Conservation (phyloP, 2,329 filamentous ascomycete genomes). For the Aspergillus japonicus region DNA sequence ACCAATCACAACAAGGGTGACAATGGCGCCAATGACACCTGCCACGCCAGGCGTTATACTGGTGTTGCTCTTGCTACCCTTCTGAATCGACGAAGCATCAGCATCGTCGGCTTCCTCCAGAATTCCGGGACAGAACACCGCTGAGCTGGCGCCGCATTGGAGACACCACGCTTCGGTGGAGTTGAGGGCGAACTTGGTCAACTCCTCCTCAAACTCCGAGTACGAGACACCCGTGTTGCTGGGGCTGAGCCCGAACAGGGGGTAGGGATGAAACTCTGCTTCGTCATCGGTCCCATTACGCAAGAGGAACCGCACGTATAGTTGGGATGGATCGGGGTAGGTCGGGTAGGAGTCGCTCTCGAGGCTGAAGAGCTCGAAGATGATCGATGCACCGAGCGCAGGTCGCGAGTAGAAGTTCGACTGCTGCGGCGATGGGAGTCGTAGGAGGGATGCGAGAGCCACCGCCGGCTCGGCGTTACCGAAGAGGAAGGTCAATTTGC, state of each 20-base stretch:
- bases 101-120: constrained; percentile 19
- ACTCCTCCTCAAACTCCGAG: constrained; percentile 49
- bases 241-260: constrained; percentile 52
- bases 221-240: constrained; percentile 50
- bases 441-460: constrained; percentile 50
- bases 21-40: constrained; percentile 57
- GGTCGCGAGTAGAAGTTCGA: constrained; percentile 52
- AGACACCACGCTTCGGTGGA: constrained; percentile 55
- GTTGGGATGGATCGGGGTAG: constrained; percentile 45
- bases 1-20: constrained; percentile 49
- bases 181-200: constrained; percentile 45
- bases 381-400: constrained; percentile 48
- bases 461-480: constrained; percentile 52
- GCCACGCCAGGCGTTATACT: constrained; percentile 47
- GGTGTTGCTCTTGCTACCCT: constrained; percentile 13
- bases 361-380: constrained; percentile 54
- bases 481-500: constrained; percentile 51
- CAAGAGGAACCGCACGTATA: constrained; percentile 58
- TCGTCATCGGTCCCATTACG: constrained; percentile 54
- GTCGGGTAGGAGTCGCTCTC: constrained; percentile 29
- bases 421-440: constrained; percentile 39
- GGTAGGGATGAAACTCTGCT: constrained; percentile 41
- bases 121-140: constrained; percentile 53
- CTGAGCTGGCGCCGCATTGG: constrained; percentile 43
- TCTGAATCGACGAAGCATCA: neutral